A percentile compares a stretch with the other conserved stretches of the same genome.
These are phyloP conservation scores for Coniochaeta sp. DNA, from an alignment of 2,329 filamentous ascomycete genomes.

Conservation along the genomic window DNA sequence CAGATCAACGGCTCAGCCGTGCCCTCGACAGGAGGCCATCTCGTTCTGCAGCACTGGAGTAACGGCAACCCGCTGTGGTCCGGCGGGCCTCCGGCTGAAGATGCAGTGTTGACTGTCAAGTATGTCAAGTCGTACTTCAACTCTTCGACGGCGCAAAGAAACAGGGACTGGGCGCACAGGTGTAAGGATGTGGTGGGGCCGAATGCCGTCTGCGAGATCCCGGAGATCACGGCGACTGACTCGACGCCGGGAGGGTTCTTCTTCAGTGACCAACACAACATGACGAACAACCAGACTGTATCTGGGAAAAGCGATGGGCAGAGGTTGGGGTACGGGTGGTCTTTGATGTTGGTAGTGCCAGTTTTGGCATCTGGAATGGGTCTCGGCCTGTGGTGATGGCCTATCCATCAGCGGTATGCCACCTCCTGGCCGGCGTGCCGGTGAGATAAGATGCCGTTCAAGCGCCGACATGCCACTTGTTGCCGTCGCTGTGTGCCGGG, in stretches of 20 bases:
- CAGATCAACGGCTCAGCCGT: conserved; percentile 49
- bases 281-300: conserved; percentile 41
- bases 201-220: conserved; percentile 42
- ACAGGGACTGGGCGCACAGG: conserved; percentile 29
- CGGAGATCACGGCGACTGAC: conserved; percentile 32
- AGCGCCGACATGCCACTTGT: too few relatives aligned
- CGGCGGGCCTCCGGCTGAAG: conserved; percentile 56
- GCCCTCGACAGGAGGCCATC: conserved; percentile 54
- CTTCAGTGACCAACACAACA: conserved; percentile 38
- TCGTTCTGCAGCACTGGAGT: conserved; percentile 72
- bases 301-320: conserved; percentile 12
- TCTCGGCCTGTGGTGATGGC: too few relatives aligned
- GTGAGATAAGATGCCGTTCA: too few relatives aligned
- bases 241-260: conserved; percentile 33
- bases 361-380: neutral
- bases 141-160: conserved; percentile 41
- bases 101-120: conserved; percentile 56
- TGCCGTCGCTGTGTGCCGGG: too few relatives aligned
- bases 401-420: too few relatives aligned
- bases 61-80: conserved; percentile 69
- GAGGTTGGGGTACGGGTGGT: neutral
- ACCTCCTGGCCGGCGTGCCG: too few relatives aligned
- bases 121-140: conserved; percentile 81
- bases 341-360: neutral
- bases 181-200: conserved; percentile 31